Base-by-base conservation (phyloP, 2,329 filamentous ascomycete species). In the Fusarium sterilihyphosum region DNA sequence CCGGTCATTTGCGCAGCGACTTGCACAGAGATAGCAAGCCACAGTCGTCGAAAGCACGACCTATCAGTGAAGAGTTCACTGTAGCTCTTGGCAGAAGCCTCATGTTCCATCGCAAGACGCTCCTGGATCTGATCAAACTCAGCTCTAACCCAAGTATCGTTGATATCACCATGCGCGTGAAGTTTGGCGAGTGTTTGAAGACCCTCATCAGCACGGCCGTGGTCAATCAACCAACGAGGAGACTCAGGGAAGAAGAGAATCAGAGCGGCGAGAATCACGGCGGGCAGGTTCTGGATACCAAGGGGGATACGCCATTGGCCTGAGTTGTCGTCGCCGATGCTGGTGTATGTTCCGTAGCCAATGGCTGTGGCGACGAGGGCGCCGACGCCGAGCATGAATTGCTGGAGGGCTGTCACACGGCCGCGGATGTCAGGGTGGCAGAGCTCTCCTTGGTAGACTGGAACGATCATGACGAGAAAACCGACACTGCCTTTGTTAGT, bases 311-410 rank as follows among this genome's bases (percentile, higher is more conserved):
- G 73, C 74, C 74, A 76, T 43, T 76, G 73, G 20, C 70, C 65
- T 9, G 65, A 70, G 43, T 65, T 50, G 1, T 59, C 47, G 11
- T 56, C 49, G 17, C 57, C 11, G 37, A 60, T 66, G 6, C 46
- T 11, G 2, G 59, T 70, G 41, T 65, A 70, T 35, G 65, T 69
- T 9, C 70, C 70, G n/a, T 68, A 72, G 17, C 69, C 69, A 6
- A 68, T 67, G 4, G 63, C 65, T 5, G 70, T 13, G 4, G 70
- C 93, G 20, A 91, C 84, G 12, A 95, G 86, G 20, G 92, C 85
- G 62, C 93, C 93, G 41, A 95, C 88, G 5, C 92, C 93, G 54
- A 95, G 81, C 92, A 95, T 95, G 79, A 95, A 94, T 77, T 95
- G 93, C 80, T 95, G 93, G 13, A 95, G 84, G 31, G 90, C 88